phyloP scores from a whole-genome alignment of 2,329 filamentous ascomycete genomes.

The Fusarium sarcochroum region DNA sequence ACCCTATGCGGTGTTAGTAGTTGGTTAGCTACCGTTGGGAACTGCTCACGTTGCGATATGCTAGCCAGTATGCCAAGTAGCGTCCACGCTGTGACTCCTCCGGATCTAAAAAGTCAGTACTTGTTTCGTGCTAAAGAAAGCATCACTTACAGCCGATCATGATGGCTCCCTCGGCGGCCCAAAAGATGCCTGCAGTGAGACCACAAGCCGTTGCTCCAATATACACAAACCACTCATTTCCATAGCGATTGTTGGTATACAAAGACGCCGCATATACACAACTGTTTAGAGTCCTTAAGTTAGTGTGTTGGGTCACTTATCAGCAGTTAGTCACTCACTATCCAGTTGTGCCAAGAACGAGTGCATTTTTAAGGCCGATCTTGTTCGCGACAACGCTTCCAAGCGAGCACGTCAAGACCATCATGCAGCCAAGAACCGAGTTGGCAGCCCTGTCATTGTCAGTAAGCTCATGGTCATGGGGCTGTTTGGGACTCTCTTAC shows the following conservation, averaged over 20 bases:
- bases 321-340: neutral
- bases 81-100: neutral
- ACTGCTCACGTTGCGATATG: neutral
- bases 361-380: neutral
- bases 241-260: neutral
- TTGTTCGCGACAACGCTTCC: slow-evolving; percentile 16
- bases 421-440: slow-evolving; percentile 15
- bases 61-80: neutral
- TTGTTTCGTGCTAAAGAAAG: neutral
- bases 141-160: neutral
- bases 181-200: neutral
- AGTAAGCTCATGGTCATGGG: neutral
- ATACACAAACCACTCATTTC: neutral
- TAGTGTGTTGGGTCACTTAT: neutral
- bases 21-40: neutral
- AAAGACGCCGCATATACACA: neutral
- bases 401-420: slow-evolving; percentile 13
- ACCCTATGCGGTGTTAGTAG: neutral
- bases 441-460: slow-evolving; percentile 15
- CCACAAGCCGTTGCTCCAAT: neutral
- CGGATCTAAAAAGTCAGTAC: neutral
- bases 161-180: neutral
- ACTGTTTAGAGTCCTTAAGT: neutral
- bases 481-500: neutral
- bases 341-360: neutral